Percentiles rank a stretch among this genome's conserved stretches.
Evolutionary conservation across 169 alveolate genomes (phyloP).

Genomic region (Plasmodium relictum): DNA sequence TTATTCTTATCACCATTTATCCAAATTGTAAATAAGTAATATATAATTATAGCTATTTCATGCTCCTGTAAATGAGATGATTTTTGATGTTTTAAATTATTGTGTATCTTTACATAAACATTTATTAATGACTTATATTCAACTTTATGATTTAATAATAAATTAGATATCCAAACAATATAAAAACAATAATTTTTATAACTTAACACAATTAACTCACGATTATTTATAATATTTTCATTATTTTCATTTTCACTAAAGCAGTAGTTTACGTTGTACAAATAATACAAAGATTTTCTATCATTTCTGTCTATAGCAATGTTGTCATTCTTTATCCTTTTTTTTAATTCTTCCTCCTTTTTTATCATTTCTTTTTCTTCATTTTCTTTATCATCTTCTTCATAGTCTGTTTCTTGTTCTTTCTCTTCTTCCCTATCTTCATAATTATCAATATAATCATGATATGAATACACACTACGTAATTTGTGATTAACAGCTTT

Average conservation of each 20-base stretch:
- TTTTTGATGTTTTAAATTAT: conserved; percentile 35
- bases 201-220: conserved; percentile 42
- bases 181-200: conserved; percentile 68
- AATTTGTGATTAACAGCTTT: conserved; percentile 28
- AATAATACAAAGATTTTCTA: conserved; percentile 49
- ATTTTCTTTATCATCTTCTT: neutral
- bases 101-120: conserved; percentile 51
- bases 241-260: conserved; percentile 7
- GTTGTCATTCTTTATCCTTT: neutral
- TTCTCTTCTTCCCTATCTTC: neutral
- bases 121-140: conserved; percentile 62
- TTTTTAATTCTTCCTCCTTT: neutral
- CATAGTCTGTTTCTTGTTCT: neutral
- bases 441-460: conserved; percentile 57
- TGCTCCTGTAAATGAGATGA: conserved; percentile 37
- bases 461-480: conserved; percentile 53
- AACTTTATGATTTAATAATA: conserved; percentile 54
- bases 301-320: conserved; percentile 38
- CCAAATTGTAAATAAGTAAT: conserved; percentile 75
- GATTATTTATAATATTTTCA: neutral
- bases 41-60: conserved; percentile 51
- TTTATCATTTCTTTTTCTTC: neutral
- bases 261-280: conserved; percentile 57
- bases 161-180: conserved; percentile 57
- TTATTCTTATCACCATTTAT: conserved; percentile 64